These are phyloP conservation scores for Striga asiatica DNA, from an alignment of 257 asterid species.

Conservation along the genomic window DNA sequence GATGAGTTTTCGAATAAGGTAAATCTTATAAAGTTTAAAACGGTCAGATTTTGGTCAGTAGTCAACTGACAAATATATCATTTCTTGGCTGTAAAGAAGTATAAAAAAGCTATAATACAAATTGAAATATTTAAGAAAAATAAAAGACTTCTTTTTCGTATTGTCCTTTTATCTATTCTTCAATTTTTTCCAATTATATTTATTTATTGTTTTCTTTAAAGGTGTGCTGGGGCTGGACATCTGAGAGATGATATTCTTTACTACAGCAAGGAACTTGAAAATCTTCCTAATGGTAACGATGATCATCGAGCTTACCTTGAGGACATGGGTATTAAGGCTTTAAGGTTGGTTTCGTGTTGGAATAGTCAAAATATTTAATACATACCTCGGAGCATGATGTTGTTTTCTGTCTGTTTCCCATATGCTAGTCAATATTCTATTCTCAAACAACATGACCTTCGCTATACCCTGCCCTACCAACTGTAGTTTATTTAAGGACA, in stretches of 20 bases:
- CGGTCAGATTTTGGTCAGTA: too few relatives aligned
- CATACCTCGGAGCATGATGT: neutral
- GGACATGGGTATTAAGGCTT: conserved; percentile 88
- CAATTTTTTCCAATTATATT: too few relatives aligned
- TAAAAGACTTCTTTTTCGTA: too few relatives aligned
- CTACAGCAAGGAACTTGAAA: conserved; percentile 62
- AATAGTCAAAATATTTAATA: neutral
- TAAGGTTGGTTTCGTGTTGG: conserved; percentile 46
- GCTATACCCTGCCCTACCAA: neutral
- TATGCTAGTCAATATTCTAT: too few relatives aligned
- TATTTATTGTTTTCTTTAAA: conserved; percentile 23
- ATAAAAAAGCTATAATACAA: too few relatives aligned
- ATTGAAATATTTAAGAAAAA: too few relatives aligned
- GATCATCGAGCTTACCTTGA: conserved; percentile 66
- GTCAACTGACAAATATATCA: too few relatives aligned
- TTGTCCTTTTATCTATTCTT: too few relatives aligned
- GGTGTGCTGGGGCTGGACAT: conserved; percentile 99
- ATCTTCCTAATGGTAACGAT: conserved; percentile 40
- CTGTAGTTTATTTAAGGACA: neutral
- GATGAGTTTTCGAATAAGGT: too few relatives aligned
- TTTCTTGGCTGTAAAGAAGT: too few relatives aligned
- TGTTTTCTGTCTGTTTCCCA: neutral
- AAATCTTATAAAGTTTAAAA: too few relatives aligned
- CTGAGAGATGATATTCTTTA: conserved; percentile 71
- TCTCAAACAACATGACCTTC: too few relatives aligned